Base-by-base conservation (phyloP, 2,329 filamentous ascomycete species). In the Fusarium begoniae region DNA sequence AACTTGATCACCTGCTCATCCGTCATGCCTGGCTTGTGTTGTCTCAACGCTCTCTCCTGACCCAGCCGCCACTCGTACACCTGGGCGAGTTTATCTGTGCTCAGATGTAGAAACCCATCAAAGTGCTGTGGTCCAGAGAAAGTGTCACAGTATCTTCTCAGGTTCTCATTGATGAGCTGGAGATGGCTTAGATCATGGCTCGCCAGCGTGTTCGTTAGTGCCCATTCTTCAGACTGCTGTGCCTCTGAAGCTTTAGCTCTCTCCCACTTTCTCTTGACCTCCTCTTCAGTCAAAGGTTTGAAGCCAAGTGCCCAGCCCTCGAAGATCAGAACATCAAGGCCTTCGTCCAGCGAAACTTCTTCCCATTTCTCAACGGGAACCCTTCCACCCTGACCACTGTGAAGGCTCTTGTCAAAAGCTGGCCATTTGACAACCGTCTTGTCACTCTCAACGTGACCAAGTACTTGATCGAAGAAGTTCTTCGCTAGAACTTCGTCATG, bases 241-340 rank as follows among this genome's bases (percentile, higher is more conserved):
- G 55, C 17, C n/a, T 40, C 24, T 6, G 55, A 53, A 2, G 18
- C 37, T 22, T 48, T 75, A 24, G 64, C 74, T 18, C 55, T 26
- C 12, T 76, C 57, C 77, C 75, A 78, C 47, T 77, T 76, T 1
- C 58, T n/a, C 2, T 56, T 62, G 13, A 75, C 50, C 4, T 69
- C 67, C 6, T 72, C 61, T 13, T 62, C 28, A 1, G 57, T 66
- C 14, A 77, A 51, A 8, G 72, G 70, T 15, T 73, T 65, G 38
- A 77, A 78, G 3, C 75, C 77, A 6, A 79, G 73, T 26, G 73
- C 76, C 75, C 75, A 78, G 18, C 77, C 75, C 37, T 78, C 77
- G 10, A 78, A 78, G 2, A 78, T 76, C 4, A 78, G 60, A 8
- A 78, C 75, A 14, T 78, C 73, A 0, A 78, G 63, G 13, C 59